Conservation (phyloP, 768 basidiomycete genomes). For the Leccinum subgranulosum region DNA sequence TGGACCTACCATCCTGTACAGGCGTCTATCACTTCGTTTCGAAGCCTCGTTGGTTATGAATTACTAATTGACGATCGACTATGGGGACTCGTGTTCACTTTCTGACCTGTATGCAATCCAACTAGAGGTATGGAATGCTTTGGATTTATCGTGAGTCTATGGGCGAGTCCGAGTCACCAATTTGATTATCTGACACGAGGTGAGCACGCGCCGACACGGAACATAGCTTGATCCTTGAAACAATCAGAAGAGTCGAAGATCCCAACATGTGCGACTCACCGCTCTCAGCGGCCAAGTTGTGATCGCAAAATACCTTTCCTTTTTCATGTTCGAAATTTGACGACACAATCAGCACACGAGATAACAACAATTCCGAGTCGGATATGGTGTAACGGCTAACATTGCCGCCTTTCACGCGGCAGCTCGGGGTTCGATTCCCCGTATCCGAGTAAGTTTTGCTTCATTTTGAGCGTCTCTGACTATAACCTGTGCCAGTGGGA, state of each 20-base stretch:
- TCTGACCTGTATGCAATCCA: no score
- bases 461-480: no score
- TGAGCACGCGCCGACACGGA: no score
- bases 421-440: constrained; percentile 39
- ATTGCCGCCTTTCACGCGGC: constrained; percentile 60
- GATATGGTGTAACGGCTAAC: constrained; percentile 69
- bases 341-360: neutral
- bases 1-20: constrained; percentile 26
- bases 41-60: neutral
- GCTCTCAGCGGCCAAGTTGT: no score
- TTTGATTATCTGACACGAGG: no score
- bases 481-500: no score
- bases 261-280: neutral
- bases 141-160: neutral
- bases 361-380: constrained; percentile 19
- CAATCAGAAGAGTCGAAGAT: neutral
- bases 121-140: neutral
- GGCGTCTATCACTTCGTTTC: constrained; percentile 8
- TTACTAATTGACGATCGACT: neutral
- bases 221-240: no score
- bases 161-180: neutral
- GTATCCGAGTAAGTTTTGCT: constrained; percentile 25
- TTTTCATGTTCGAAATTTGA: neutral
- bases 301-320: neutral
- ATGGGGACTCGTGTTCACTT: neutral